Evolutionary conservation across 164 flowering plant genomes (phyloP).

Genomic region (Akebia trifoliata): DNA sequence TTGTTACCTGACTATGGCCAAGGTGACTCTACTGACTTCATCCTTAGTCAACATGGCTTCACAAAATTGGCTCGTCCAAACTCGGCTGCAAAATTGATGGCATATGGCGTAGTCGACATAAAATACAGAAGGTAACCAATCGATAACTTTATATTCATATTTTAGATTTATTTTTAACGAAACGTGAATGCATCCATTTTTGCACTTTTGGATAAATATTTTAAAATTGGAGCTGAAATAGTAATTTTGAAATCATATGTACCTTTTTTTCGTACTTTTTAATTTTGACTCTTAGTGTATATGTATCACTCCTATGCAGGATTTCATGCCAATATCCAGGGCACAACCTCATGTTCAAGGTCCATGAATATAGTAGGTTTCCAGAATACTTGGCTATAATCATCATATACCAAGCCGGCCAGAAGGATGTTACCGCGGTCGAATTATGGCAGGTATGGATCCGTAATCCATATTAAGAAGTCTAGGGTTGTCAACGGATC

Average conservation of each 20-base stretch:
- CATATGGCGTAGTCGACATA: conserved; percentile 68
- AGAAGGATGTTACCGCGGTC: conserved; percentile 44
- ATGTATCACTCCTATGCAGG: conserved; percentile 14
- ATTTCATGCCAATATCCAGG: conserved; percentile 55
- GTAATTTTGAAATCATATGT: not conserved
- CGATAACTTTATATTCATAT: no score
- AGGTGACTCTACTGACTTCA: conserved; percentile 82
- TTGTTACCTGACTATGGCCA: conserved; percentile 79
- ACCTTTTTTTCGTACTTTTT: not conserved
- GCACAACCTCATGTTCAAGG: conserved; percentile 47
- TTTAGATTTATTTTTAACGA: not conserved
- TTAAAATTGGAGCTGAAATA: no score
- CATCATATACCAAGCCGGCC: conserved; percentile 49
- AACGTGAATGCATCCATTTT: no score
- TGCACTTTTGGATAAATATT: no score
- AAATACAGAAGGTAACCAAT: conserved; percentile 44
- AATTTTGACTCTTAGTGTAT: no score
- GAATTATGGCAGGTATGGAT: conserved; percentile 64
- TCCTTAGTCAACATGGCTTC: conserved; percentile 60
- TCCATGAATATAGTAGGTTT: conserved; percentile 56
- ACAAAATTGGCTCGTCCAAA: conserved; percentile 42
- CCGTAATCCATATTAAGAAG: no score
- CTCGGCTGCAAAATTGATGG: conserved; percentile 33
- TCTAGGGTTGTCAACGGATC: no score
- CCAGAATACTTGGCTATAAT: conserved; percentile 68